Percentiles rank a stretch among this genome's conserved stretches.
Conservation (phyloP, 2,329 filamentous ascomycete genomes). For the Fusarium sp. region DNA sequence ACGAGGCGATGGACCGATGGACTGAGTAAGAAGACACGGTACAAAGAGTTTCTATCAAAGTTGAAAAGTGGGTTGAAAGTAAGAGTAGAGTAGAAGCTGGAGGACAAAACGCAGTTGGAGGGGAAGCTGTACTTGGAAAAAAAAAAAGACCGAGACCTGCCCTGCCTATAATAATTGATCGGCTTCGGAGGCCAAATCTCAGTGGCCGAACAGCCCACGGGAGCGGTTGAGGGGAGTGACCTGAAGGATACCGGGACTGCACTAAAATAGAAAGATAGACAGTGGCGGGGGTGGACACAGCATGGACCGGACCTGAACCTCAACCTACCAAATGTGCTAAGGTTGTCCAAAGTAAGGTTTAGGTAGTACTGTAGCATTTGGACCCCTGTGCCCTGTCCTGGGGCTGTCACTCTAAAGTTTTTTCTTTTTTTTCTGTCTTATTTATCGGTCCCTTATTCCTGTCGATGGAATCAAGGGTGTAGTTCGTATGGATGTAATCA, state of each 20-base stretch:
- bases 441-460: conserved; percentile 1
- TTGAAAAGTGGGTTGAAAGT: not conserved
- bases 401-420: conserved; percentile 18
- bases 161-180: conserved; percentile 18
- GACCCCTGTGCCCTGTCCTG: conserved; percentile 34
- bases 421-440: not conserved
- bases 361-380: conserved; percentile 6
- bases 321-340: conserved; percentile 4
- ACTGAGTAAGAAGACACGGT: not conserved
- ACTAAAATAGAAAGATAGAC: conserved; percentile 42
- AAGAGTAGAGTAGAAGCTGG: conserved; percentile 23
- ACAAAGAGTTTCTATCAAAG: not conserved
- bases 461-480: conserved; percentile 1
- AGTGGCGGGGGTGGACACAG: conserved; percentile 50
- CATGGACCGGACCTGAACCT: conserved; percentile 23
- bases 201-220: conserved; percentile 36
- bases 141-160: conserved; percentile 38
- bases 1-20: not conserved
- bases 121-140: conserved; percentile 30
- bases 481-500: conserved; percentile 1
- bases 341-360: conserved; percentile 23
- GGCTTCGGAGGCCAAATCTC: conserved; percentile 23
- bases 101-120: conserved; percentile 25
- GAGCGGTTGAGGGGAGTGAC: conserved; percentile 32
- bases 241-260: conserved; percentile 5